phyloP scores from a whole-genome alignment of 192 early-diverging fungal species.

The Coemansia sp. region DNA sequence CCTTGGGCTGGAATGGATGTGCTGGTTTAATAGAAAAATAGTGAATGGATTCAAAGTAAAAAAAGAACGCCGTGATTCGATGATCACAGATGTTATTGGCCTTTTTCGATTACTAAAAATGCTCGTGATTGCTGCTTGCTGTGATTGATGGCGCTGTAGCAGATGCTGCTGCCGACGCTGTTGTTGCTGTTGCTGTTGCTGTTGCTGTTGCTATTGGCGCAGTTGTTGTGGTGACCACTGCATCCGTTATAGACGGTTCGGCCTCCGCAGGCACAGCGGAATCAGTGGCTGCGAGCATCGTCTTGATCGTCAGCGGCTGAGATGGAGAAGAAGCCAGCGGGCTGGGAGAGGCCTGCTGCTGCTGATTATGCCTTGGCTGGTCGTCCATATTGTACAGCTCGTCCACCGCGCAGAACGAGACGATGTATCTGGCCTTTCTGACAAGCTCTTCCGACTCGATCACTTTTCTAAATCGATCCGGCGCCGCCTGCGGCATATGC shows the following conservation, averaged over 20 bases:
- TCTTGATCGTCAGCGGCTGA: neutral
- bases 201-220: neutral
- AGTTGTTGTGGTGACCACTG: neutral
- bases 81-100: too few species aligned
- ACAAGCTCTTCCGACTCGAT: constrained; percentile 14
- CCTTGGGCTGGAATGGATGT: neutral
- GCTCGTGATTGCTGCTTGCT: too few species aligned
- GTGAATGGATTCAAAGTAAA: neutral
- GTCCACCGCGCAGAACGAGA: constrained; percentile 26
- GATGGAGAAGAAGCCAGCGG: constrained; percentile 1
- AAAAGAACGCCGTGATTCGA: neutral
- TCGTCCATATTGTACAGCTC: constrained; percentile 27
- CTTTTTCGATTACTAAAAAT: too few species aligned
- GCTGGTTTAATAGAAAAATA: neutral
- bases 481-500: constrained; percentile 36
- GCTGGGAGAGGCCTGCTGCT: constrained; percentile 1
- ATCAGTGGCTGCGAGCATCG: neutral
- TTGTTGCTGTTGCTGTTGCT: constrained; percentile 5
- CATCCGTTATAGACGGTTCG: neutral
- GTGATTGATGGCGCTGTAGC: too few species aligned
- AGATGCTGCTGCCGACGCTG: neutral
- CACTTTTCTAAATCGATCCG: constrained; percentile 21
- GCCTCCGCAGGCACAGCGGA: neutral
- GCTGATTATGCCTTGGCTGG: neutral
- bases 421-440: constrained; percentile 17